Base-by-base conservation (phyloP, 2,329 filamentous ascomycete species). In the Immersiporthe knoxdaviesiana region DNA sequence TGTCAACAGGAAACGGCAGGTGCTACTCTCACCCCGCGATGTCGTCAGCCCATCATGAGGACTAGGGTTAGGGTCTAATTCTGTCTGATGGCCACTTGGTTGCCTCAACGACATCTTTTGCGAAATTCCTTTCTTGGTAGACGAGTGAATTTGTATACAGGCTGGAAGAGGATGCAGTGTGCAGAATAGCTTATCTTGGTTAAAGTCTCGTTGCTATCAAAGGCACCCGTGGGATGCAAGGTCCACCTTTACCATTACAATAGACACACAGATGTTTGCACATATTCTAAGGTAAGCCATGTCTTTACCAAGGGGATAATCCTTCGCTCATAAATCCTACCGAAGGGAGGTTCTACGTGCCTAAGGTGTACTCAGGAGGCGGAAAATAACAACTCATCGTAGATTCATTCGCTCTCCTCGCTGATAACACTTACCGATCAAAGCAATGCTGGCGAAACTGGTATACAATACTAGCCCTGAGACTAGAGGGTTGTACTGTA, bases 351-450 rank as follows among this genome's bases (percentile, higher is more conserved):
- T 16, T 16, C 14, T 35, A 8, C 35, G n/a, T n/a, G n/a, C n/a
- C n/a, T n/a, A n/a, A 21, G 24, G 54, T 2, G 7, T 16, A 12
- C 2, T 58, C 39, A 27, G 39, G 47, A 66, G 67, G 47, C 63
- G 66, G 58, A 66, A n/a, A n/a, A 37, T n/a, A 37, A 27, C 44
- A 47, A 27, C 32, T 47, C 58, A 66, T 32, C 58, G 50, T 27
- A 24, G 2, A 24, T 16, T 18, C 6, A 24, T n/a, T 18, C 10
- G n/a, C 10, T 11, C 21, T 37, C 12, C 50, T 54, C 16, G 11
- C 10, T 1, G 50, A 14, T 11, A 24, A 14, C 0, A 27, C 1
- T 14, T 27, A 1, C 24, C n/a, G 16, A 27, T n/a, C n/a, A n/a
- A 27, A 18, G n/a, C 2, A 30, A 5, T 4, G 27, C 24, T 16